Base-by-base conservation (phyloP, 371 early-diverging fungal species). In the Mucor mucedo region DNA sequence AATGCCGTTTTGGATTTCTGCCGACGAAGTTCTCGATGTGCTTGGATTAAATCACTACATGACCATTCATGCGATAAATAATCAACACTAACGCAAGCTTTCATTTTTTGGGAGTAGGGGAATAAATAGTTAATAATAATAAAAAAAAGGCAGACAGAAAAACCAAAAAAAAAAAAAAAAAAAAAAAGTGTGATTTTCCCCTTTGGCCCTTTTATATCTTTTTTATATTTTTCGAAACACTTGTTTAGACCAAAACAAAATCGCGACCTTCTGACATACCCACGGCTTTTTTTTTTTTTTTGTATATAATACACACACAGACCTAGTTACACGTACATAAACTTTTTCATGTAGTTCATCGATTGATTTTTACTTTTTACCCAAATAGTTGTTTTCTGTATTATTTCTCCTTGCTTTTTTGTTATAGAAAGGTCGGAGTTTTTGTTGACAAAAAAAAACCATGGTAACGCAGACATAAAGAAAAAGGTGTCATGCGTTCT, bases 51-150 rank as follows among this genome's bases (percentile, higher is more conserved):
- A 57, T 79, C 80, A n/a, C 29, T 52, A 21, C 66, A 58, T 21
- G 60, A 48, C 80, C 80, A 79, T 55, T 79, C 72, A 57, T 79
- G 75, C 44, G 80, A 68, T 30, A 79, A 65, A 65, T 79, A 79
- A 47, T 79, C 80, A 5, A 79, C 75, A 35, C 71, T 73, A 6
- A 76, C 64, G 48, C 66, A 44, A 6, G 75, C 71, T 50, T 70
- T 73, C 77, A 77, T 79, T n/a, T 27, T 54, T 33, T 28, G 10
- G 10, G 13, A 13, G 28, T 28, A 29, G 48, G 49, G 7, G 8
- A 30, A 30, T 9, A 49, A 29, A 30, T 29, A 49, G 11, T 4
- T 4, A 11, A n/a, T n/a, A 50, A 16, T 7, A 62, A 10, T 21
- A 41, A 32, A 6, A 39, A 27, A 47, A 27, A 6, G 48, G n/a